phyloP scores from a whole-genome alignment of 768 basidiomycete genomes.

The Naganishia vishniacii region DNA sequence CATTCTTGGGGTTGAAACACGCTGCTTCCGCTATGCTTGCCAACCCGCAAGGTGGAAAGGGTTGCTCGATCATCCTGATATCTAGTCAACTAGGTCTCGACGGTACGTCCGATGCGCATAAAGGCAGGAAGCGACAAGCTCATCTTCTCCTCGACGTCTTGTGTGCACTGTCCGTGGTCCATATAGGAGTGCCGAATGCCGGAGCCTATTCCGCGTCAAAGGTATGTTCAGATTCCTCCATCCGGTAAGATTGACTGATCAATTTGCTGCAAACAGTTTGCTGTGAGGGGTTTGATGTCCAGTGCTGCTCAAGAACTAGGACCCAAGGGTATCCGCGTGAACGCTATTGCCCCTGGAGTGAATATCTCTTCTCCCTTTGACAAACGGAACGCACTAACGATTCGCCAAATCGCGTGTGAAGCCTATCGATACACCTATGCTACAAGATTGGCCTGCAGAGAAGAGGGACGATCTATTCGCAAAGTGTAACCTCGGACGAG shows the following conservation, averaged over 20 bases:
- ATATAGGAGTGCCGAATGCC: conserved; percentile 11
- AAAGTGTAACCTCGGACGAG: conserved; percentile 9
- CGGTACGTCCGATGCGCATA: conserved; percentile 18
- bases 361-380: background rate
- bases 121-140: too few relatives aligned
- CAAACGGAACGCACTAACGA: too few relatives aligned
- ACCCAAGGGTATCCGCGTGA: conserved; percentile 15
- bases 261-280: conserved; percentile 14
- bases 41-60: conserved; percentile 14
- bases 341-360: conserved; percentile 21
- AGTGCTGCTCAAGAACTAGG: conserved; percentile 21
- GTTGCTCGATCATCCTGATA: conserved; percentile 19
- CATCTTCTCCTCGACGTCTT: background rate
- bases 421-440: conserved; percentile 23
- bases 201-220: conserved; percentile 19
- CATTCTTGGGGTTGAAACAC: conserved; percentile 21
- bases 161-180: background rate
- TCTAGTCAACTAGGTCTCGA: conserved; percentile 19
- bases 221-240: background rate
- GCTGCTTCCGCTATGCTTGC: conserved; percentile 14
- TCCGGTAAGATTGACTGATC: background rate
- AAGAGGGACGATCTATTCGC: background rate
- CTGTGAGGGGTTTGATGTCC: conserved; percentile 19
- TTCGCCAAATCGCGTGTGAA: too few relatives aligned
- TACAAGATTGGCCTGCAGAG: conserved; percentile 21